Percentiles rank a stretch among this genome's conserved stretches.
These are phyloP conservation scores for Porphyrellus cyaneotinctus DNA, from an alignment of 768 basidiomycete species.

Conservation along the genomic window DNA sequence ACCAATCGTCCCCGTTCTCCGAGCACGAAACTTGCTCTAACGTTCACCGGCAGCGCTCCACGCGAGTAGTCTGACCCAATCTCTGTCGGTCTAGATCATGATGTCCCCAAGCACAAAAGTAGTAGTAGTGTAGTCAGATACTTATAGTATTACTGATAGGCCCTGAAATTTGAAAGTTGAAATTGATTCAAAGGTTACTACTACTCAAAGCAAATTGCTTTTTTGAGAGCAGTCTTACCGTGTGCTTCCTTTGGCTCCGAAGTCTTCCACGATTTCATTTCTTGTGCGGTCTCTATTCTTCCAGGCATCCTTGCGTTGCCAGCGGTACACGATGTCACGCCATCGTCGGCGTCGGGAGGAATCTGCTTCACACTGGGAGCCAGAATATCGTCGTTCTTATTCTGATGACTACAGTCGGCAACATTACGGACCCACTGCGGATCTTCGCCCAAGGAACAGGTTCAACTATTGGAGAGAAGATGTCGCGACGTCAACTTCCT, in stretches of 20 bases:
- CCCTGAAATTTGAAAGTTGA: too few species aligned
- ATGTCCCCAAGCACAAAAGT: too few species aligned
- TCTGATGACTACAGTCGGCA: constrained; percentile 7
- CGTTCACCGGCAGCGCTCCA: too few species aligned
- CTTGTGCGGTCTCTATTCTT: constrained; percentile 5
- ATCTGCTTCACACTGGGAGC: constrained; percentile 1
- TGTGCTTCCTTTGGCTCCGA: constrained; percentile 9
- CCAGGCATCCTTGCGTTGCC: constrained; percentile 5
- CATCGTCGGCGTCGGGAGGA: constrained; percentile 13
- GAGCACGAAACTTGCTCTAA: too few species aligned
- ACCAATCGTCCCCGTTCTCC: too few species aligned
- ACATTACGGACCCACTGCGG: constrained; percentile 5
- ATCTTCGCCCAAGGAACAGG: background rate
- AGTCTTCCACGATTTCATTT: constrained; percentile 16
- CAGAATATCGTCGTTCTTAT: constrained; percentile 1
- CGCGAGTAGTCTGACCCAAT: too few species aligned
- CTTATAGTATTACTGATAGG: too few species aligned
- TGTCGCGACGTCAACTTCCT: background rate
- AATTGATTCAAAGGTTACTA: too few species aligned
- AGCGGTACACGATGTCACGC: constrained; percentile 15
- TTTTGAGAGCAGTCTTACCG: background rate
- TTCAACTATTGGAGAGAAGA: constrained; percentile 28
- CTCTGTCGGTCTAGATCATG: too few species aligned
- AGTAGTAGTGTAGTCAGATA: too few species aligned
- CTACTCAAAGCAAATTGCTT: background rate